Base-by-base conservation (phyloP, 2,329 filamentous ascomycete species). In the Chaetomium olivaceum region DNA sequence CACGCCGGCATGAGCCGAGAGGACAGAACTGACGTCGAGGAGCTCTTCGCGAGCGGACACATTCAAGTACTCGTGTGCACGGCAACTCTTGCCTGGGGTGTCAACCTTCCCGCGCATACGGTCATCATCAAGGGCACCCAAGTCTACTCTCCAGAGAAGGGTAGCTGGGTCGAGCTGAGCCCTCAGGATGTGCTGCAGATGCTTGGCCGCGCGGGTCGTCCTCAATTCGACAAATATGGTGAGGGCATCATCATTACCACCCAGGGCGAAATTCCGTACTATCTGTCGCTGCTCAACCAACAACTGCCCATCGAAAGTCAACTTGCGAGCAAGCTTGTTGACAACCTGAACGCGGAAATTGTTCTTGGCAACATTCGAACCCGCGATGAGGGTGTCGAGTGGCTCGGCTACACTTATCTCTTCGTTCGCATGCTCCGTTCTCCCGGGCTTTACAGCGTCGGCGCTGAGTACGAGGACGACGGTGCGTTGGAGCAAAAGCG, bases 71-170 rank as follows among this genome's bases (percentile, higher is more conserved):
- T 99, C 59, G 94, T 98, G 43, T 98, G 93, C 79, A 99, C 95
- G 48, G 94, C 96, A 48, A 99, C 95, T n/a, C 83, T 99, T 61
- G 95, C 95, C 27, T 99, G 95, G 95, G 95, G 95, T 87, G 95
- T 99, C 75, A 99, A 99, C 78, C 81, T 99, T 75, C 95, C 95
- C 4, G 95, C 95, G 2, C 95, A 99, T 75, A 98, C 95, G 0
- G 95, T 99, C 74, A 94, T 99, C 75, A 99, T 99, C 82, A 99
- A 99, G 80, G 95, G 95, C 63, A 99, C 95, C 0, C 93, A 97
- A 75, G 90, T 99, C 23, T 99, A 99, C 80, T 98, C 95, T 0
- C 95, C 95, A 0, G 95, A 99, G 76, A 98, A 97, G 81, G 95
- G 95, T 81, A 95, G 91, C 77, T 99, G 95, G 94, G 93, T 99